Conservation (phyloP, 2,329 filamentous ascomycete genomes). For the Chalara sp. region DNA sequence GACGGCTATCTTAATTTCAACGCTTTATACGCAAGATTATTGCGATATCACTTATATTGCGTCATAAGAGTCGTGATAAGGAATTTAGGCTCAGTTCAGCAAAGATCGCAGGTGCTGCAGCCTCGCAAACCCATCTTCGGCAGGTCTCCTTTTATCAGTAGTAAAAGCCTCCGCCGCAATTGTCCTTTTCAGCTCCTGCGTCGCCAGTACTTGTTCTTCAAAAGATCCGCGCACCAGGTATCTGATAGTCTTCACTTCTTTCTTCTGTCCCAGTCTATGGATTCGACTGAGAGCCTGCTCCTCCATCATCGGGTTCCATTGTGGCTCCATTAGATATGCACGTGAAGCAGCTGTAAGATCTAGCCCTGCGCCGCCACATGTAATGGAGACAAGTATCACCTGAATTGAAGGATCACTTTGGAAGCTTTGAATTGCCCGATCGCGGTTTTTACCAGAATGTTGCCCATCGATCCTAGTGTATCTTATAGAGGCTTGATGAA, state of each 20-base stretch:
- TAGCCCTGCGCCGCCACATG: slow-evolving; percentile 35
- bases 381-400: slow-evolving; percentile 21
- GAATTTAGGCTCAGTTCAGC: too few relatives aligned
- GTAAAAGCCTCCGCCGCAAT: slow-evolving; percentile 1
- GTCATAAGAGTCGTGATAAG: too few relatives aligned
- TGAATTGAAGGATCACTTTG: slow-evolving; percentile 28
- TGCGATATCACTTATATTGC: too few relatives aligned
- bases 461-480: slow-evolving; percentile 41
- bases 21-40: too few relatives aligned
- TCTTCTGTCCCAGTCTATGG: slow-evolving; percentile 20
- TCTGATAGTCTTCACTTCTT: slow-evolving; percentile 11
- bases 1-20: too few relatives aligned
- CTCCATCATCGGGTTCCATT: slow-evolving; percentile 28
- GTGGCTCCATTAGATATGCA: slow-evolving; percentile 25
- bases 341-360: slow-evolving; percentile 20
- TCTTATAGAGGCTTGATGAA: slow-evolving; percentile 29
- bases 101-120: too few relatives aligned
- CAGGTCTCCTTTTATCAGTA: not conserved
- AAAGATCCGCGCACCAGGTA: slow-evolving; percentile 23
- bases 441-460: slow-evolving; percentile 35
- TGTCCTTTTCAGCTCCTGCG: slow-evolving; percentile 15
- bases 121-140: too few relatives aligned
- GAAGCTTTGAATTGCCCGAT: slow-evolving; percentile 35
- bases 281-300: slow-evolving; percentile 23
- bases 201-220: slow-evolving; percentile 18